Conservation (phyloP, 495 filamentous ascomycete genomes). For the Podospora fimiseda region DNA sequence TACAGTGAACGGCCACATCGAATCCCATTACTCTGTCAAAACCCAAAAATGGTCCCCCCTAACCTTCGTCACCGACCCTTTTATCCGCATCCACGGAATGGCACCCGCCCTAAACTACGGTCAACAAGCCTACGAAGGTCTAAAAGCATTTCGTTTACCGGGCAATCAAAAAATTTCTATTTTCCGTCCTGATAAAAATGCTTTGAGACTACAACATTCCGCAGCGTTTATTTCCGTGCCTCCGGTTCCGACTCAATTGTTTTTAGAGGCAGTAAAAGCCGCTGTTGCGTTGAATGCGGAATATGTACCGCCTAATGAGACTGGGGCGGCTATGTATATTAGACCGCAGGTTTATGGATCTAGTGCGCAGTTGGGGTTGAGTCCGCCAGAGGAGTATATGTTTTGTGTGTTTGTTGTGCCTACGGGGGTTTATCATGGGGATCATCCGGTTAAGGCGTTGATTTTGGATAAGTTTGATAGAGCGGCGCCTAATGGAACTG, state of each 20-base stretch:
- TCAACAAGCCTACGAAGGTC: conserved; percentile 87
- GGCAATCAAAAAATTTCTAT: conserved; percentile 56
- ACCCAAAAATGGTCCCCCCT: conserved; percentile 70
- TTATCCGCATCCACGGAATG: conserved; percentile 81
- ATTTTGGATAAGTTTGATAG: conserved; percentile 75
- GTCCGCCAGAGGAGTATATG: conserved; percentile 80
- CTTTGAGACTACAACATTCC: conserved; percentile 69
- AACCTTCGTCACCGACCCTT: conserved; percentile 67
- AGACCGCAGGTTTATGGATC: conserved; percentile 81
- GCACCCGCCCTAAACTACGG: conserved; percentile 87
- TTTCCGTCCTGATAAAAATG: conserved; percentile 78
- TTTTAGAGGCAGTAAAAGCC: conserved; percentile 64
- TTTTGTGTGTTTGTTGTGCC: conserved; percentile 81
- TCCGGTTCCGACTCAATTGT: conserved; percentile 62
- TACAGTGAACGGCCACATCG: conserved; percentile 70
- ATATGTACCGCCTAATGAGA: conserved; percentile 77
- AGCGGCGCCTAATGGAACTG: conserved; percentile 66
- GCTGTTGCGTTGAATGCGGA: conserved; percentile 82
- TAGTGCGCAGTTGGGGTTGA: conserved; percentile 71
- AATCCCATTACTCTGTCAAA: conserved; percentile 62
- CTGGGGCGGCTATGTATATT: conserved; percentile 83
- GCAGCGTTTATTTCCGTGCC: conserved; percentile 76
- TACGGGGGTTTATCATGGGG: conserved; percentile 84
- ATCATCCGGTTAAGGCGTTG: conserved; percentile 69
- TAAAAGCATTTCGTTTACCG: conserved; percentile 82